These are phyloP conservation scores for Metschnikowia borealis DNA, from an alignment of 805 yeast species.

Conservation along the genomic window DNA sequence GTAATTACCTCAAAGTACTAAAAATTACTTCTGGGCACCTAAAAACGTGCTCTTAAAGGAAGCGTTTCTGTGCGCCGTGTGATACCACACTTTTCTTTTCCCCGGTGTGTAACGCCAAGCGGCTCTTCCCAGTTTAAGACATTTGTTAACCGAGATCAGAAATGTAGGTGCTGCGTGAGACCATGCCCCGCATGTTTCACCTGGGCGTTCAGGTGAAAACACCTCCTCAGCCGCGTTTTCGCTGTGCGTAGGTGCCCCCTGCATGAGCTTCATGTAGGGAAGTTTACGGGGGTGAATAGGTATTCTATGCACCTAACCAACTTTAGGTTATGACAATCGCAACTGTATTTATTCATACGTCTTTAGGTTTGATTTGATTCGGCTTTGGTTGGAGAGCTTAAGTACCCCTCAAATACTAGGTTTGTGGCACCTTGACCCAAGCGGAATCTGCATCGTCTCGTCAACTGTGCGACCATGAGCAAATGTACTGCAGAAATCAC, in stretches of 20 bases:
- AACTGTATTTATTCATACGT: too few relatives aligned
- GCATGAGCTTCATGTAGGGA: slow-evolving; percentile 2
- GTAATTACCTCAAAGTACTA: not conserved
- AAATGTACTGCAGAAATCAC: not conserved
- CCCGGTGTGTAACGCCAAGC: not conserved
- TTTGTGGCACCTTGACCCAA: not conserved
- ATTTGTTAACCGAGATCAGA: not conserved
- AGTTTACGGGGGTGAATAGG: not conserved
- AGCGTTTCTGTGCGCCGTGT: not conserved
- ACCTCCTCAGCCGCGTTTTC: not conserved
- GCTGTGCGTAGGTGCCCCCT: not conserved
- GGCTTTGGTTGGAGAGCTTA: not conserved
- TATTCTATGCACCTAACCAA: not conserved
- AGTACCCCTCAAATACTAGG: not conserved
- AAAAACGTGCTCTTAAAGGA: not conserved
- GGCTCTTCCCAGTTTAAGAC: not conserved
- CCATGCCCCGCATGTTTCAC: not conserved
- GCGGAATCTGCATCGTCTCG: not conserved
- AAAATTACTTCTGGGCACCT: not conserved
- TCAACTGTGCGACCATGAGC: not conserved
- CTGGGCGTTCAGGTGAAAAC: not conserved
- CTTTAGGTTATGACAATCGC: too few relatives aligned
- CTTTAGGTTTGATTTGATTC: not conserved
- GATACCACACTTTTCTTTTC: not conserved
- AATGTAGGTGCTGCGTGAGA: not conserved